Evolutionary conservation across 257 asterid genomes (phyloP).

Genomic region (Lycium ferocissimum): DNA sequence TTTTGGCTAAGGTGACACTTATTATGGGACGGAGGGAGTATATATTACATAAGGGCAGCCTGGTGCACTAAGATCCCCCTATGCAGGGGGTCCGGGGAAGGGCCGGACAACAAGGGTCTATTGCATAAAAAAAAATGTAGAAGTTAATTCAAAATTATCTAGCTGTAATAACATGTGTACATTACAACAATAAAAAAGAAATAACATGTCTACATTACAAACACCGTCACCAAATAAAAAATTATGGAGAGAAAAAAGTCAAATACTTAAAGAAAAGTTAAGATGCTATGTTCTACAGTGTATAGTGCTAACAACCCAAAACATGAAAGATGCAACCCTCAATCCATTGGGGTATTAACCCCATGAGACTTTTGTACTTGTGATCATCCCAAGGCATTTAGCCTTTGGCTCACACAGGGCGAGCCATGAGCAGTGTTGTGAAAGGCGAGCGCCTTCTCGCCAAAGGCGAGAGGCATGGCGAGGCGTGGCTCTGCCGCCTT

Average conservation of each 20-base stretch:
- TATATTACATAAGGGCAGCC: no score
- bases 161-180: neutral
- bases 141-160: neutral
- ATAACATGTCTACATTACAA: neutral
- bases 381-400: neutral
- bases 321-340: constrained; percentile 5
- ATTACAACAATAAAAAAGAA: no score
- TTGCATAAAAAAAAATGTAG: neutral
- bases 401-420: neutral
- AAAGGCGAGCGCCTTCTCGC: no score
- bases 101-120: no score
- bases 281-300: neutral
- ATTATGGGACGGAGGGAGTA: no score
- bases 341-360: neutral
- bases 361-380: neutral
- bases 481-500: no score
- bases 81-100: no score
- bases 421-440: neutral
- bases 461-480: no score
- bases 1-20: no score
- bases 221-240: neutral
- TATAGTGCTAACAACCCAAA: neutral
- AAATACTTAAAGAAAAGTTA: neutral
- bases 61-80: no score
- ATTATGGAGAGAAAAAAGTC: neutral